Evolutionary conservation across 768 basidiomycete genomes (phyloP).

Genomic region (Coprinellus micaceus): DNA sequence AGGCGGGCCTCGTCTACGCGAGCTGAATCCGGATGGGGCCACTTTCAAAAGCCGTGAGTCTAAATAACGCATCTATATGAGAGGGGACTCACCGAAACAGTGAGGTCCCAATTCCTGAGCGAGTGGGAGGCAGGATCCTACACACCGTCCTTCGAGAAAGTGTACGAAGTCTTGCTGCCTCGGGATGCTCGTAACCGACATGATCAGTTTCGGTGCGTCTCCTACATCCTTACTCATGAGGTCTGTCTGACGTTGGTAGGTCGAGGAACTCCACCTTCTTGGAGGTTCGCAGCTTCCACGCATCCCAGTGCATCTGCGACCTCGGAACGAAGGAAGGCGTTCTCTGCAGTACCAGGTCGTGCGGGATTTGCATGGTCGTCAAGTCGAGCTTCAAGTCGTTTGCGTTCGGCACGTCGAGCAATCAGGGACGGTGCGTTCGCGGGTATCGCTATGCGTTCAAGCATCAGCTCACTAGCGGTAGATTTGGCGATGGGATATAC

Average conservation of each 20-base stretch:
- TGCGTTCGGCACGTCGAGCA: constrained; percentile 51
- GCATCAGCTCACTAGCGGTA: constrained; percentile 18
- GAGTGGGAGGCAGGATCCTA: constrained; percentile 47
- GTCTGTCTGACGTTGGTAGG: constrained; percentile 22
- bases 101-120: constrained; percentile 47
- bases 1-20: constrained; percentile 42
- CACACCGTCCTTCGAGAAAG: constrained; percentile 39
- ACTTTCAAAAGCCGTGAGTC: constrained; percentile 51
- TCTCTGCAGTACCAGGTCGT: constrained; percentile 57
- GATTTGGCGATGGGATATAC: constrained; percentile 62
- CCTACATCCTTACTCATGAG: no score
- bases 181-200: constrained; percentile 42
- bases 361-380: constrained; percentile 59
- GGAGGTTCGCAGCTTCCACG: constrained; percentile 58
- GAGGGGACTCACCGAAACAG: constrained; percentile 24
- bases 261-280: constrained; percentile 35
- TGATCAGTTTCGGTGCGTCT: constrained; percentile 49
- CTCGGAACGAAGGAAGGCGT: constrained; percentile 50
- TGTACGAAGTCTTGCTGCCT: constrained; percentile 49
- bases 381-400: constrained; percentile 55
- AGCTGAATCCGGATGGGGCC: constrained; percentile 43
- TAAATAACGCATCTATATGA: constrained; percentile 7
- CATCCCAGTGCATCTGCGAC: constrained; percentile 67
- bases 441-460: neutral
- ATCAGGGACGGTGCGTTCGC: constrained; percentile 49